Conservation (phyloP, 192 early-diverging fungal species). For the Coemansia aciculifera region DNA sequence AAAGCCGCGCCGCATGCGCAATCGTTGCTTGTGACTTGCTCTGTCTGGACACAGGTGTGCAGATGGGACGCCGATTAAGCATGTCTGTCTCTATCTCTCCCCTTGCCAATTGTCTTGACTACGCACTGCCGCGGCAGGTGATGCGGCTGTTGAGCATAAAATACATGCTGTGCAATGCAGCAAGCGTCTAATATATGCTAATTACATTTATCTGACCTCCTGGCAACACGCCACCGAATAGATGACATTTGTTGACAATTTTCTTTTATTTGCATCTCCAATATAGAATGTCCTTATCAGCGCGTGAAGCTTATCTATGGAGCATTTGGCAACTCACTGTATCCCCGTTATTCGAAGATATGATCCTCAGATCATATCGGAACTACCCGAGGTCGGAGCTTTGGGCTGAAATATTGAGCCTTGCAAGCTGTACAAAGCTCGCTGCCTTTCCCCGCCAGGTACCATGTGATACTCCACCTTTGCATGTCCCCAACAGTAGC, state of each 20-base stretch:
- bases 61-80: constrained; percentile 1
- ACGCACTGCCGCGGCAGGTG: neutral
- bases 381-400: neutral
- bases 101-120: neutral
- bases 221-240: neutral
- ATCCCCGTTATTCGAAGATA: neutral
- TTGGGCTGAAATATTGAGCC: neutral
- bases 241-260: neutral
- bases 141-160: neutral
- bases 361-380: neutral
- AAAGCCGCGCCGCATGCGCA: neutral
- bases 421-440: constrained; percentile 14
- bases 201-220: neutral
- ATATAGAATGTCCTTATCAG: neutral
- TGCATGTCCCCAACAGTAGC: constrained; percentile 16
- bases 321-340: neutral
- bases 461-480: constrained; percentile 27
- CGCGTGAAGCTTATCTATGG: neutral
- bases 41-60: neutral
- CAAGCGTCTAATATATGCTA: neutral
- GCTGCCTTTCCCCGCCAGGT: constrained; percentile 29
- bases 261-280: neutral
- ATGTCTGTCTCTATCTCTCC: neutral
- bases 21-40: neutral
- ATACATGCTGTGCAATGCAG: neutral